Evolutionary conservation across 1,139 yeast genomes (phyloP), one percentile per base, ranked within the genome.

Genomic region (Taphrina communis): DNA sequence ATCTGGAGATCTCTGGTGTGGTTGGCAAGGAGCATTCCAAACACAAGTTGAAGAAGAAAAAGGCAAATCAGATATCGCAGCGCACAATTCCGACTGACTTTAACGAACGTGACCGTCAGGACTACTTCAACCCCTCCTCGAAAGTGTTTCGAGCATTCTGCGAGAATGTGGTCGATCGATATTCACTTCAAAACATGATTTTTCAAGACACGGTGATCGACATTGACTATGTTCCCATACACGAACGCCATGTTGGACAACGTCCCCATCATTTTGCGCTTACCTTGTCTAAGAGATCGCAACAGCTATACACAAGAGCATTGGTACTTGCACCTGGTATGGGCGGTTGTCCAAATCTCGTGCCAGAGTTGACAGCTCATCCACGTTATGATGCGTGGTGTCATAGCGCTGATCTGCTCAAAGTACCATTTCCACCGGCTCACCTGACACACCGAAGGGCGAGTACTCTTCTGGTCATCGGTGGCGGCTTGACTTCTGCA

Each of bases 401-500:
- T 70, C 85, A 82, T 72, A 81, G 85, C 0, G 78, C 82, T 11
- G 83, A 82, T 72, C 75, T 82, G 25, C 82, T 82, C 70, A 72
- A 73, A 1, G 65, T 66, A 65, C 6, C 76, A 75, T 72, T 74
- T 75, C 42, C 72, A 68, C 53, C 53, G 12, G 12, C 36, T 21
- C 53, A 25, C 7, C 35, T 50, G 36, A 21, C 36, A 19, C 35
- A 21, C 6, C 12, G 53, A 21, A 41, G 66, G 35, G 19, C 70
- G 72, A 75, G 78, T 6, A 73, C 77, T 6, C 72, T 82, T 14
- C 80, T 80, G 0, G 79, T 83, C 35, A 82, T 82, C 5, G 85
- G 85, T 0, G 85, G 85, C 2, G 85, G 85, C 0, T 75, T 82
- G 55, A 82, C 85, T 0, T 80, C 84, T 0, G 85, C 85, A 0